Evolutionary conservation across 306 rosid genomes (phyloP).

Genomic region (Lupinus albus): DNA sequence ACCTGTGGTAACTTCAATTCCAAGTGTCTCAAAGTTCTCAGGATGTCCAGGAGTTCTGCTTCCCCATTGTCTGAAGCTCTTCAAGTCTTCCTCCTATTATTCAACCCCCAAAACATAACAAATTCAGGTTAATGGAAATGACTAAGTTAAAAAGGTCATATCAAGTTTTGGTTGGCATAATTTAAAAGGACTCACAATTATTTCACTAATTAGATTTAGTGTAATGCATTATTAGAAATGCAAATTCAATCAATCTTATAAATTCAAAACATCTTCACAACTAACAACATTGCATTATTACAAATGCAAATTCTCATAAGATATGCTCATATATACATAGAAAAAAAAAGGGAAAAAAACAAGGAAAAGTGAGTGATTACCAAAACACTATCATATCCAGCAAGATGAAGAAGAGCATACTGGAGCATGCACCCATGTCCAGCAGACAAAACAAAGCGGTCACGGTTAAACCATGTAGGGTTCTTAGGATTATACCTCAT

Average conservation of each 20-base stretch:
- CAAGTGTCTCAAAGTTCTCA: conserved; percentile 92
- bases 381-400: conserved; percentile 81
- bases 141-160: too few species aligned
- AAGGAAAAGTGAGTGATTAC: conserved; percentile 37
- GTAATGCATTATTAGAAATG: too few species aligned
- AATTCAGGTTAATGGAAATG: too few species aligned
- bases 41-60: conserved; percentile 98
- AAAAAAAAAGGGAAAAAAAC: neutral
- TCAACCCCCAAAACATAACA: too few species aligned
- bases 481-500: conserved; percentile 96
- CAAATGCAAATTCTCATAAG: too few species aligned
- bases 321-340: too few species aligned
- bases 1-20: conserved; percentile 99
- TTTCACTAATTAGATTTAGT: too few species aligned
- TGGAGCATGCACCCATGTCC: conserved; percentile 99
- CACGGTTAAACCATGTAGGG: conserved; percentile 93
- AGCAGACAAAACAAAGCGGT: conserved; percentile 86
- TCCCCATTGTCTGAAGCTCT: conserved; percentile 83
- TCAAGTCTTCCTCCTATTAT: conserved; percentile 82
- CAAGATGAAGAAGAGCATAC: conserved; percentile 95
- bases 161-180: too few species aligned
- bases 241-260: too few species aligned
- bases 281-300: too few species aligned
- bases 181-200: too few species aligned
- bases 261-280: too few species aligned